Percentiles rank a stretch among this genome's conserved stretches.
Conservation (phyloP, 2,329 filamentous ascomycete genomes). For the Paramyrothecium sp. region DNA sequence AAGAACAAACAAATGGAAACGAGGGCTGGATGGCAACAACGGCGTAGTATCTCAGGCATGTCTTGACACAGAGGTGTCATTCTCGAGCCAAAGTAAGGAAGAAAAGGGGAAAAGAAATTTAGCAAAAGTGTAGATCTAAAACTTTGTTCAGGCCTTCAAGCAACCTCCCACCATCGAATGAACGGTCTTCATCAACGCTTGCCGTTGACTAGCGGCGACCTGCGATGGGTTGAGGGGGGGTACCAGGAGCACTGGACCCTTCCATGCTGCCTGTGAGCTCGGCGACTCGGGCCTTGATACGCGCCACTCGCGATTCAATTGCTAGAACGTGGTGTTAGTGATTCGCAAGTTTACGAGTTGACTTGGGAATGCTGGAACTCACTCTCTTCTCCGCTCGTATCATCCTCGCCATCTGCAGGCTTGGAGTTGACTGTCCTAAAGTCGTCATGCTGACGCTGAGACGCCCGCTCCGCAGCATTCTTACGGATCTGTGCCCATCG, state of each 20-base stretch:
- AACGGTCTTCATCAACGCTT: neutral
- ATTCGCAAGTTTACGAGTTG: neutral
- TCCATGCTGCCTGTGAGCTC: constrained; percentile 89
- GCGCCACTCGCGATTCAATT: constrained; percentile 92
- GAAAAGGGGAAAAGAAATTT: neutral
- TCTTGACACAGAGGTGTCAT: neutral
- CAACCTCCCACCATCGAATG: neutral
- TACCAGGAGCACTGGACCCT: constrained; percentile 36
- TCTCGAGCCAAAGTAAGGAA: neutral
- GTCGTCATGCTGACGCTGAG: constrained; percentile 64
- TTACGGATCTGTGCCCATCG: constrained; percentile 96
- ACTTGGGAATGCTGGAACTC: constrained; percentile 41
- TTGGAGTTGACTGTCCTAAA: constrained; percentile 56
- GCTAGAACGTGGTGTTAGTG: constrained; percentile 51
- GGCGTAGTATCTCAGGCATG: neutral
- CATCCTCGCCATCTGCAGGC: constrained; percentile 68
- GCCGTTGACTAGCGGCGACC: neutral
- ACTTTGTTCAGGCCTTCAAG: neutral
- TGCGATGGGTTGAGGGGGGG: constrained; percentile 5
- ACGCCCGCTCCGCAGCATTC: constrained; percentile 83
- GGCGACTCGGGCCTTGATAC: constrained; percentile 96
- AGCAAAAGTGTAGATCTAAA: neutral
- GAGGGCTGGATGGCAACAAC: neutral
- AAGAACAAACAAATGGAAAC: constrained; percentile 15
- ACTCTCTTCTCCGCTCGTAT: constrained; percentile 96